Base-by-base conservation (phyloP, 176 grass and related monocot genomes). In the Pharus latifolius region DNA sequence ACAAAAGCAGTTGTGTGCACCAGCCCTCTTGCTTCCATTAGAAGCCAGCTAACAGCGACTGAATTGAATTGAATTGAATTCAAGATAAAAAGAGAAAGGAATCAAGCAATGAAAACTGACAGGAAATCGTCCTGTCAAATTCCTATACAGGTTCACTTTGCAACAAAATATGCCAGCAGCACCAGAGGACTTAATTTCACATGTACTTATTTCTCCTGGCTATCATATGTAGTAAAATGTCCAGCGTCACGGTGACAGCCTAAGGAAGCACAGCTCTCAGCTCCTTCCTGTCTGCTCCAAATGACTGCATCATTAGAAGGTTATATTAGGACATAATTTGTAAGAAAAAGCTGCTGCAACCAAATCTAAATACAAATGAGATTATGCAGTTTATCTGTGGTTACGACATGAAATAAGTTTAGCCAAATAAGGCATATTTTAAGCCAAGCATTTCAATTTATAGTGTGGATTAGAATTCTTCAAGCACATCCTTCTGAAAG, bases 211-310 rank as follows among this genome's bases (percentile, higher is more conserved):
- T 88, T 61, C 56, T 82, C 43, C 49, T 65, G 15, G 33, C 28
- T 69, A 74, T 52, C 33, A 76, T 75, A 31, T 66, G 32, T 54
- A 62, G 55, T 24, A 75, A 58, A 43, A 59, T 65, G 67, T 13
- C 49, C 75, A 16, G 56, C 69, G 47, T 74, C 42, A 55, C 33
- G 44, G 76, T 57, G 49, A 38, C 8, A 52, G 53, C 34, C 88
- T 86, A 99, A 7, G 90, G 96, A 78, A 99, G 96, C 14, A 78
- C 29, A 53, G 87, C 81, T 72, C 82, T 94, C 65, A 95, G 32
- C 60, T 91, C 90, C 85, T 95, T 99, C 60, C 90, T 94, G 68
- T 99, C 96, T 5, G 90, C 38, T 5, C 96, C 96, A 67, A 86
- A 99, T 46, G 84, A 84, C 96, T 99, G 82, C 64, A 82, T 13